Conservation (phyloP, 768 basidiomycete genomes). For the Rhodotorula taiwanensis region DNA sequence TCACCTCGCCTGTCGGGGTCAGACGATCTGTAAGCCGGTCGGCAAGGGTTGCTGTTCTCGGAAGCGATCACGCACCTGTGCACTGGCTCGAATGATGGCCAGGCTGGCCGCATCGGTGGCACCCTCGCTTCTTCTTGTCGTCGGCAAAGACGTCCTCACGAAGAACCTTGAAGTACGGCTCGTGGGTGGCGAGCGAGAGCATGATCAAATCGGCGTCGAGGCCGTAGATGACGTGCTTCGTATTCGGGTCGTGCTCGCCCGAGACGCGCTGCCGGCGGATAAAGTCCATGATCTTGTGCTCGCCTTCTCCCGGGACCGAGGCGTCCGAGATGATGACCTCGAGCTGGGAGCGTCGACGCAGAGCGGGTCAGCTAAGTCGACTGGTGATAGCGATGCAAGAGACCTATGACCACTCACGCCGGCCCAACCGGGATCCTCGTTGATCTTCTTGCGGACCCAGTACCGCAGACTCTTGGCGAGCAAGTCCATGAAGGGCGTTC, state of each 20-base stretch:
- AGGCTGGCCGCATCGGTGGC: constrained; percentile 87
- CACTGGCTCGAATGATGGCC: constrained; percentile 95
- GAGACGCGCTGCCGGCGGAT: constrained; percentile 83
- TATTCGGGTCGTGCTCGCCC: constrained; percentile 87
- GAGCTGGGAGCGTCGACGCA: constrained; percentile 63
- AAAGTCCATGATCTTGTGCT: constrained; percentile 99
- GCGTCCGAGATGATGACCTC: constrained; percentile 96
- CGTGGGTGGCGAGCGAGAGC: constrained; percentile 94
- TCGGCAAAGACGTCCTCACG: constrained; percentile 86
- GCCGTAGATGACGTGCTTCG: constrained; percentile 93
- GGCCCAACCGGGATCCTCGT: constrained; percentile 92
- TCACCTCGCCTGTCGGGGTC: constrained; percentile 57
- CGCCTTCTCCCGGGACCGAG: constrained; percentile 94
- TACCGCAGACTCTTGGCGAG: constrained; percentile 81
- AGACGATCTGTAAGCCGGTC: no score
- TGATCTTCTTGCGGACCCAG: constrained; percentile 94
- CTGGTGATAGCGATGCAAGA: no score
- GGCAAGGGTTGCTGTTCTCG: no score
- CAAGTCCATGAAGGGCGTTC: constrained; percentile 93
- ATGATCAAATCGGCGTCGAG: constrained; percentile 99
- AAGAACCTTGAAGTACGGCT: constrained; percentile 93
- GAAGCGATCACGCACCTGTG: constrained; percentile 51
- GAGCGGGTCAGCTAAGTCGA: background rate
- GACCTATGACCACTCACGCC: constrained; percentile 52
- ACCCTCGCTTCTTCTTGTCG: constrained; percentile 61